Evolutionary conservation across 371 early-diverging fungal species (phyloP).

Genomic region (Mortierella sp.): DNA sequence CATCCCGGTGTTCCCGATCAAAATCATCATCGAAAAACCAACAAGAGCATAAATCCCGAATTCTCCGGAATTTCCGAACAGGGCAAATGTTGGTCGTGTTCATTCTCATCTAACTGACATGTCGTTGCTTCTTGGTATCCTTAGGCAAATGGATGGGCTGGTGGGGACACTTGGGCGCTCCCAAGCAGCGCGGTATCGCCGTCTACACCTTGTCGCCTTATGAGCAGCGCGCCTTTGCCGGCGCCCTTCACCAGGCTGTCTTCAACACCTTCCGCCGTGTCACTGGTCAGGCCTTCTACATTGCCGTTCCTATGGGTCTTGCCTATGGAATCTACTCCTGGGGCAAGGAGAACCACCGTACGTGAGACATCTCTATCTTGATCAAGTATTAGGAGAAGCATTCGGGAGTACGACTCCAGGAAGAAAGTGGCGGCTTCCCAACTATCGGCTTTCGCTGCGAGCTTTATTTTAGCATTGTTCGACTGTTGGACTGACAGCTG

Average conservation of each 20-base stretch:
- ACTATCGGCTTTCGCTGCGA: too few relatives aligned
- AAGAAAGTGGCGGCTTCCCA: too few relatives aligned
- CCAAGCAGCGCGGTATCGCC: conserved; percentile 80
- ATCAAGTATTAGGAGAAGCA: too few relatives aligned
- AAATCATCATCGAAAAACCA: too few relatives aligned
- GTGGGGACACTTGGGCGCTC: conserved; percentile 84
- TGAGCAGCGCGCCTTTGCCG: conserved; percentile 84
- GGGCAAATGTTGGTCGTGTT: neutral
- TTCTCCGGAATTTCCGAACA: conserved; percentile 6
- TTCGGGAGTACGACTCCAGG: too few relatives aligned
- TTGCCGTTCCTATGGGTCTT: conserved; percentile 73
- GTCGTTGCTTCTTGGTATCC: conserved; percentile 8
- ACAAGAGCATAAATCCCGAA: neutral
- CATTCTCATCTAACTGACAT: neutral
- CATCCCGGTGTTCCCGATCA: too few relatives aligned
- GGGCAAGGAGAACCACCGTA: conserved; percentile 73
- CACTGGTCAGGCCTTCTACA: conserved; percentile 77
- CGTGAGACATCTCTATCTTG: neutral
- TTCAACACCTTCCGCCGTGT: conserved; percentile 85
- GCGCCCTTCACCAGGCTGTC: conserved; percentile 76
- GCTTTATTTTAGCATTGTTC: too few relatives aligned
- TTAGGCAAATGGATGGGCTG: conserved; percentile 63
- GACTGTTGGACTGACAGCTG: too few relatives aligned
- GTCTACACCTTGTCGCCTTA: conserved; percentile 83
- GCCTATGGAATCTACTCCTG: conserved; percentile 72